These are phyloP conservation scores for Tolypocladium amazonense DNA, from an alignment of 2,329 filamentous ascomycete genomes.

Conservation along the genomic window DNA sequence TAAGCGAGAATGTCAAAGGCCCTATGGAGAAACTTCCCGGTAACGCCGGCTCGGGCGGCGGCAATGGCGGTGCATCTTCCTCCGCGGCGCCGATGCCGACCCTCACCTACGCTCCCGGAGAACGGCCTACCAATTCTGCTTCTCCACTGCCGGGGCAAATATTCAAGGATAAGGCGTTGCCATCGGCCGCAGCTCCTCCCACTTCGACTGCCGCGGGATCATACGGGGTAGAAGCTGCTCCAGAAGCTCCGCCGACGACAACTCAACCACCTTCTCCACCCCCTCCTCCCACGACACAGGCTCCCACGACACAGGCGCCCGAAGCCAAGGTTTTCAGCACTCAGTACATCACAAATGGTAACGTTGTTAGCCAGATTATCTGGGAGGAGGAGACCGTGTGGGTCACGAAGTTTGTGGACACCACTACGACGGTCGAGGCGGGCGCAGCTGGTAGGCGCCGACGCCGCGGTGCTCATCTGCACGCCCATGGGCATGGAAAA, in stretches of 20 bases:
- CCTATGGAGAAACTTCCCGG: conserved; percentile 55
- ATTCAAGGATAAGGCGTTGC: conserved; percentile 22
- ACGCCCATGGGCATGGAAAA: conserved; percentile 26
- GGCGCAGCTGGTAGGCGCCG: conserved; percentile 8
- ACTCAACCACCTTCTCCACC: conserved; percentile 4
- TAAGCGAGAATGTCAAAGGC: conserved; percentile 48
- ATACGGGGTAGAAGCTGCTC: not conserved
- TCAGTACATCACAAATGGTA: conserved; percentile 38
- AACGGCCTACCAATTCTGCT: conserved; percentile 18
- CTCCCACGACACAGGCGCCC: conserved; percentile 6
- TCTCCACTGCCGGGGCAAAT: conserved; percentile 30
- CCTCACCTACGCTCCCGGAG: conserved; percentile 26
- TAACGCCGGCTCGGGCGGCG: not conserved
- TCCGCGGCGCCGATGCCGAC: conserved; percentile 8
- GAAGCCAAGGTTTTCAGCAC: conserved; percentile 33
- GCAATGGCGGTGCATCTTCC: conserved; percentile 6
- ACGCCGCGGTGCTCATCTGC: conserved; percentile 22
- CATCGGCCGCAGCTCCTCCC: not conserved
- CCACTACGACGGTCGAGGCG: conserved; percentile 26
- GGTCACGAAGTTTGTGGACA: conserved; percentile 33
- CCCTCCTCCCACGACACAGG: conserved; percentile 5
- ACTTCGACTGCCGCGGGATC: conserved; percentile 2
- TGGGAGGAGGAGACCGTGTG: conserved; percentile 46
- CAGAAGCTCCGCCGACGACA: not conserved
- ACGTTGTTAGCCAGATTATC: conserved; percentile 43